Conservation (phyloP, 768 basidiomycete genomes). For the Boletus barrowsii region DNA sequence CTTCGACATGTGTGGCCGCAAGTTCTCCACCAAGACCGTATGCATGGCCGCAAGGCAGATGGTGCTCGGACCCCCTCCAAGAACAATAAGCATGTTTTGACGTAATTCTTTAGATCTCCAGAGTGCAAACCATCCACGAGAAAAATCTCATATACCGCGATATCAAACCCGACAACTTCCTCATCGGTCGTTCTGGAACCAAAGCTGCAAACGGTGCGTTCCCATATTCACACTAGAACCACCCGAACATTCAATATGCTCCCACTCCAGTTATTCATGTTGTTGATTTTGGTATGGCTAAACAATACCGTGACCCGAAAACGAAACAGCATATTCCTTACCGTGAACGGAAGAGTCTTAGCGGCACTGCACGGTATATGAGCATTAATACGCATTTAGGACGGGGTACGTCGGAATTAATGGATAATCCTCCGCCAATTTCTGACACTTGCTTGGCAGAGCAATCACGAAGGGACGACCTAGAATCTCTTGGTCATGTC, state of each 20-base stretch:
- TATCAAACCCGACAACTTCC: conserved; percentile 99
- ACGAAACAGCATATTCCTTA: conserved; percentile 99
- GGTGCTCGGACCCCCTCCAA: conserved; percentile 34
- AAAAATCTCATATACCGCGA: conserved; percentile 99
- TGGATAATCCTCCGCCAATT: conserved; percentile 1
- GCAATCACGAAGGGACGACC: conserved; percentile 92
- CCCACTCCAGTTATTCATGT: conserved; percentile 70
- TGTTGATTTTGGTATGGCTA: conserved; percentile 99
- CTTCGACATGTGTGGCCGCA: conserved; percentile 98
- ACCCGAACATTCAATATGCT: background rate
- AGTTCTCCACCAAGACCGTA: conserved; percentile 97
- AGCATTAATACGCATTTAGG: conserved; percentile 99
- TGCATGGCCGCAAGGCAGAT: conserved; percentile 99
- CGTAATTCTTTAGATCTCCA: conserved; percentile 59
- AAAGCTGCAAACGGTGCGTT: conserved; percentile 76
- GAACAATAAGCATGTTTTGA: conserved; percentile 4
- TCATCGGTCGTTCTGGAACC: conserved; percentile 90
- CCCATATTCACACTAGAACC: background rate
- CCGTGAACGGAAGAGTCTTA: conserved; percentile 94
- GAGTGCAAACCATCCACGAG: conserved; percentile 98
- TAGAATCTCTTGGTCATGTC: conserved; percentile 98
- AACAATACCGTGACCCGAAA: conserved; percentile 98
- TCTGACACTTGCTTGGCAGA: conserved; percentile 40
- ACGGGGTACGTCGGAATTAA: conserved; percentile 56
- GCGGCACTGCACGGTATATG: conserved; percentile 99